Conservation (phyloP, 345 rosid genomes). For the Gossypium australe region DNA sequence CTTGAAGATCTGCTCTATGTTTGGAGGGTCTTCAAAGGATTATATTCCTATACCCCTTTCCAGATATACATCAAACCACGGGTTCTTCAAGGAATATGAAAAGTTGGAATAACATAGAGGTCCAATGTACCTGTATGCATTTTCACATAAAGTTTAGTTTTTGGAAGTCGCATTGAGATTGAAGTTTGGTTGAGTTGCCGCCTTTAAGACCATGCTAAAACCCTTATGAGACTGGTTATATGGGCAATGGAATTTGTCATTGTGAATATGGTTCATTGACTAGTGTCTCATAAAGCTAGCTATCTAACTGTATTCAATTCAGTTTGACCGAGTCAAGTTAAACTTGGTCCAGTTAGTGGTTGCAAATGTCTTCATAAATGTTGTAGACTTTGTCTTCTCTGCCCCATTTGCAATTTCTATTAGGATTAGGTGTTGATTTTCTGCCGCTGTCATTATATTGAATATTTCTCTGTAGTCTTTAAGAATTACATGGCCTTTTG, state of each 20-base stretch:
- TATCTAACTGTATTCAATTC: not conserved
- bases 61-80: too few species aligned
- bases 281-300: not conserved
- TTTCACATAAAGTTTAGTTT: not conserved
- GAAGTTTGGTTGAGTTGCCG: not conserved
- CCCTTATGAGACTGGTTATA: not conserved
- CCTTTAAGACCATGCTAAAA: not conserved
- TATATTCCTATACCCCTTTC: too few species aligned
- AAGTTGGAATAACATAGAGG: not conserved
- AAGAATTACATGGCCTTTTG: not conserved
- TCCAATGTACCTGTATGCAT: not conserved
- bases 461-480: not conserved
- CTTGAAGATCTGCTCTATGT: too few species aligned
- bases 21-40: too few species aligned
- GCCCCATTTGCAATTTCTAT: not conserved
- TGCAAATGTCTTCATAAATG: not conserved
- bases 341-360: not conserved
- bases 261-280: not conserved
- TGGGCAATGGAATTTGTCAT: not conserved
- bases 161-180: not conserved
- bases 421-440: conserved; percentile 3
- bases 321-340: not conserved
- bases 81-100: too few species aligned
- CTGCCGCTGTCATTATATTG: not conserved
- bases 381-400: not conserved